Evolutionary conservation across 257 asterid species (phyloP), one percentile per base, ranked within the genome.

Genomic region (Salvia splendens): DNA sequence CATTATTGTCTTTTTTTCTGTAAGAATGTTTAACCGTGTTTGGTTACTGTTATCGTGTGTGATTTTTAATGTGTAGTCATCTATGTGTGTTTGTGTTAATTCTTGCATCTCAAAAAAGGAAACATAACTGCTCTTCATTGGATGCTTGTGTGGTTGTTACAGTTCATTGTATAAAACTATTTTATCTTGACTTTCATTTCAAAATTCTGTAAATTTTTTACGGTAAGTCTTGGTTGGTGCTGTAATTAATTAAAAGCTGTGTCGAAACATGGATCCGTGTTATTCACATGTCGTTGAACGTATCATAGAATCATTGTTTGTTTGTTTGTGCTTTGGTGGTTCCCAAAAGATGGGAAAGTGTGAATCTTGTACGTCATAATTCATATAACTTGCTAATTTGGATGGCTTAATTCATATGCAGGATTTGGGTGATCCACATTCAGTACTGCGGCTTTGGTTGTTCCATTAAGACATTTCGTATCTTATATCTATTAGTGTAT

Each of bases 341-440:
- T 58, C 12, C 43, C 16, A 3, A 12, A 8, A 32, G 35, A 11
- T 2, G 41, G 1, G 20, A 20, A 65, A 47, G 33, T 57, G 33
- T 42, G 61, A 41, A 51, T 32, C 33, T 47, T 36, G 14, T 46
- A 6, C 12, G 32, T 16, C 54, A 17, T 28, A 67, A 28, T 30
- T 16, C 54, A 17, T 28, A 67, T 28, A 24, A 32, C 68, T 50
- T 41, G 63, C 71, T 79, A 65, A 82, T 67, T 12, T 11, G 47
- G 14, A n/a, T 56, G 40, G 4, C 20, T 75, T 55, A 30, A 36
- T 64, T 67, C 60, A 41, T 52, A 17, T 79, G 79, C 95, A 87
- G 96, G 96, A 17, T 83, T 92, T 65, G 95, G 95, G 73, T 92
- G 95, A 92, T 72, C 50, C 68, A 10, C 17, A 30, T 48, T 72